These are phyloP conservation scores for Yarrowia deformans DNA, from an alignment of 805 yeast species.

Conservation along the genomic window DNA sequence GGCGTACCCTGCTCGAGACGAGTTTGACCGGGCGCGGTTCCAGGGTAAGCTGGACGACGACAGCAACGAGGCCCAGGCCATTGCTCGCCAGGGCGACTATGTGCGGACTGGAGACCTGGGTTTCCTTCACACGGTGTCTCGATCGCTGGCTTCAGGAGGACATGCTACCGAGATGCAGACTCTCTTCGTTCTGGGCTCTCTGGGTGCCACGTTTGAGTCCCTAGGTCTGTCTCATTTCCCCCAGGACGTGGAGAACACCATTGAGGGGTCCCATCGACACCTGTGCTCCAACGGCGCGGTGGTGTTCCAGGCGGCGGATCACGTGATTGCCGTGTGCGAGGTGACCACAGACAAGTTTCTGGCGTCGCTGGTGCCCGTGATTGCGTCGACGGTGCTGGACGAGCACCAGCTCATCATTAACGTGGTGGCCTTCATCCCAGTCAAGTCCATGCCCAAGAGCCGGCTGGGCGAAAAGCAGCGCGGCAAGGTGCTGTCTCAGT, in stretches of 20 bases:
- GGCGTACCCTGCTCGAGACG: conserved; percentile 61
- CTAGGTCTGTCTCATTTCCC: conserved; percentile 93
- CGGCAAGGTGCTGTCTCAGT: conserved; percentile 64
- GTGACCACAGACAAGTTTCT: conserved; percentile 54
- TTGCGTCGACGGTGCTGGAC: conserved; percentile 78
- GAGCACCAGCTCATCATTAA: conserved; percentile 85
- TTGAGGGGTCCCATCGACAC: conserved; percentile 60
- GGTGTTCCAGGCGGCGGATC: conserved; percentile 82
- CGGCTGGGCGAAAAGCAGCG: conserved; percentile 80
- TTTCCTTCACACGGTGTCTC: conserved; percentile 76
- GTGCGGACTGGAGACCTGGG: conserved; percentile 95
- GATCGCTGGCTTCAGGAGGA: conserved; percentile 51
- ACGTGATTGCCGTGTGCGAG: conserved; percentile 78
- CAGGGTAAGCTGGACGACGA: conserved; percentile 64
- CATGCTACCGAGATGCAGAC: conserved; percentile 68
- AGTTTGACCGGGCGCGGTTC: conserved; percentile 63
- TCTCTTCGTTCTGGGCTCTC: conserved; percentile 81
- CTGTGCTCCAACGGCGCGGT: conserved; percentile 58
- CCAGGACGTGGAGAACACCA: conserved; percentile 74
- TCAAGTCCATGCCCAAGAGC: conserved; percentile 70
- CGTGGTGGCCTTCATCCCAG: conserved; percentile 77
- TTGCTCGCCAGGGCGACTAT: conserved; percentile 61
- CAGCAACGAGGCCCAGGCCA: conserved; percentile 21
- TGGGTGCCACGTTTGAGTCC: conserved; percentile 87
- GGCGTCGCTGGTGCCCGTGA: conserved; percentile 81